phyloP scores from a whole-genome alignment of 768 basidiomycete species.

The Mycena venus region DNA sequence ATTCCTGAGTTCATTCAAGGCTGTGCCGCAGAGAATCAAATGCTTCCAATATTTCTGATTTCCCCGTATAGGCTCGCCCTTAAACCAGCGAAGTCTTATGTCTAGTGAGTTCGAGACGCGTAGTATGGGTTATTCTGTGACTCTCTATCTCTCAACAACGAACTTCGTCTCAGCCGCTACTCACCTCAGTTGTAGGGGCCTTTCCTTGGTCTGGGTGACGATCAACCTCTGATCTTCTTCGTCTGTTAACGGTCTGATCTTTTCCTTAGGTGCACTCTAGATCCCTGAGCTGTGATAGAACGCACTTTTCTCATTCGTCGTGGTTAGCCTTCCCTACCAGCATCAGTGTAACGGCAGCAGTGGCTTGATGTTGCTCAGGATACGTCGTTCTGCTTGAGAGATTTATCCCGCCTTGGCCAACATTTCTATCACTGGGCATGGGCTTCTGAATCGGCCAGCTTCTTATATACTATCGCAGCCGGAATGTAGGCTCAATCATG shows the following conservation, averaged over 20 bases:
- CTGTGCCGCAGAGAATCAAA: too few relatives aligned
- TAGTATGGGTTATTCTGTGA: neutral
- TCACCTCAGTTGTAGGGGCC: neutral
- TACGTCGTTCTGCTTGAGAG: neutral
- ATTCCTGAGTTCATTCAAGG: too few relatives aligned
- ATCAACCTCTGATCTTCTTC: neutral
- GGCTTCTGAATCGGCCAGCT: neutral
- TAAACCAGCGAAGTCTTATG: too few relatives aligned
- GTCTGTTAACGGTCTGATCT: neutral
- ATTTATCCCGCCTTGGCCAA: neutral
- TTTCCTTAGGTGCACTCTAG: too few relatives aligned
- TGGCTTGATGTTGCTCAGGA: neutral
- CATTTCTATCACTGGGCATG: too few relatives aligned
- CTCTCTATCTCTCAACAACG: neutral
- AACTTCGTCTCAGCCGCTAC: too few relatives aligned
- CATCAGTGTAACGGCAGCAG: neutral
- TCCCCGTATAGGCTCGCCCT: neutral
- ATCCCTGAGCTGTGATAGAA: neutral
- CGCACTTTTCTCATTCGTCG: neutral
- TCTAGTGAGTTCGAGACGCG: too few relatives aligned
- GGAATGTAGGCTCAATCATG: neutral
- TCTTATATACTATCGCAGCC: neutral
- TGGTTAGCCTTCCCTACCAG: neutral
- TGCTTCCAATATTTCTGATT: neutral
- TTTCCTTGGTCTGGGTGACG: neutral